Conservation (phyloP, 1,284 basidiomycete species). For the Marasmius sp. region DNA sequence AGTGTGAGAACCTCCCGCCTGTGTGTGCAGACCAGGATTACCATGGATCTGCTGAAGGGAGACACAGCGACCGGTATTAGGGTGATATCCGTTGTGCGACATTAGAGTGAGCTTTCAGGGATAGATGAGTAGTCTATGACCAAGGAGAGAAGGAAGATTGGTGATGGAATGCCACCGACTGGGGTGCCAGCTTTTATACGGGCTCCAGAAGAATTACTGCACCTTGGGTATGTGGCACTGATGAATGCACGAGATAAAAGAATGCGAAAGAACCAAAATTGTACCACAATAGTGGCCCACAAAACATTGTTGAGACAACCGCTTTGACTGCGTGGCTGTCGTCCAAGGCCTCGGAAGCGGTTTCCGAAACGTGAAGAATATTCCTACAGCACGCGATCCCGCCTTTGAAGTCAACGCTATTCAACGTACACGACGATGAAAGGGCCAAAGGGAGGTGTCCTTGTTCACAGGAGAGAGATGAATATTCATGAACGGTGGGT, state of each 20-base stretch:
- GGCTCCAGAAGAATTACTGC: neutral
- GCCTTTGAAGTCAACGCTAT: neutral
- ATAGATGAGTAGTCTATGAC: neutral
- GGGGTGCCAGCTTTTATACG: neutral
- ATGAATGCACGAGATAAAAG: no score
- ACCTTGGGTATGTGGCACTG: neutral
- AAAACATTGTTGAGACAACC: neutral
- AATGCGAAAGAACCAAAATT: no score
- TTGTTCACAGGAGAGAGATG: neutral
- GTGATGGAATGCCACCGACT: neutral
- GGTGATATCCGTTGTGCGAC: neutral
- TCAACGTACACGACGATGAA: no score
- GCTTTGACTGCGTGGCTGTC: neutral
- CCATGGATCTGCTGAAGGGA: neutral
- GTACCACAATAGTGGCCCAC: neutral
- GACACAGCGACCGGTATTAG: neutral
- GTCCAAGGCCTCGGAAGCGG: neutral
- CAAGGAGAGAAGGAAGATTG: neutral
- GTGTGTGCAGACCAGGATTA: neutral
- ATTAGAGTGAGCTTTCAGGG: neutral
- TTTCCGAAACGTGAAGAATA: neutral
- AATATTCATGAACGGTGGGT: neutral
- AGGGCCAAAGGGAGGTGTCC: neutral
- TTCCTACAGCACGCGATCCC: neutral
- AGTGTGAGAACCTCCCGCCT: neutral